Conservation (phyloP, 2,329 filamentous ascomycete genomes). For the Calonectria hongkongensis region DNA sequence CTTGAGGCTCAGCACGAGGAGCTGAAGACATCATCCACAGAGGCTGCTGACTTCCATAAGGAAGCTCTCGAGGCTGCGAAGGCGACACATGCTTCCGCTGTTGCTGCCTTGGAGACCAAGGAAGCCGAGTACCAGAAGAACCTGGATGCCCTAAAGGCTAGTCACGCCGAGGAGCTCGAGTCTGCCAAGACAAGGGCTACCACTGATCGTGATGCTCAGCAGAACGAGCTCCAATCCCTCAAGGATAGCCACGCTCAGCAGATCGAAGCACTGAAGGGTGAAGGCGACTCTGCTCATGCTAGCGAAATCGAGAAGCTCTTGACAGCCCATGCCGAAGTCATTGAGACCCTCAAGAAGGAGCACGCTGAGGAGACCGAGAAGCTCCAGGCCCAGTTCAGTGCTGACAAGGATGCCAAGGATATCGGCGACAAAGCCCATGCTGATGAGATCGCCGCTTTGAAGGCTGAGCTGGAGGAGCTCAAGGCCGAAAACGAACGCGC, state of each 20-base stretch:
- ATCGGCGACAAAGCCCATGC: conserved; percentile 58
- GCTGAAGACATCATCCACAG: conserved; percentile 61
- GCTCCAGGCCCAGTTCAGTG: conserved; percentile 55
- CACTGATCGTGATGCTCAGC: conserved; percentile 68
- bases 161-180: conserved; percentile 76
- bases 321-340: conserved; percentile 64
- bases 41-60: conserved; percentile 62
- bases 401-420: conserved; percentile 58
- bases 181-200: conserved; percentile 71
- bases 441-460: conserved; percentile 60
- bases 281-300: conserved; percentile 63
- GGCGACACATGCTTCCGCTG: conserved; percentile 65
- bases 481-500: conserved; percentile 66
- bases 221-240: conserved; percentile 72
- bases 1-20: conserved; percentile 75
- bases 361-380: conserved; percentile 62
- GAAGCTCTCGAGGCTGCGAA: conserved; percentile 66
- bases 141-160: conserved; percentile 73
- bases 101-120: conserved; percentile 69
- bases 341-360: conserved; percentile 66
- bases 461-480: conserved; percentile 68
- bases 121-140: conserved; percentile 72
- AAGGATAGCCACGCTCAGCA: conserved; percentile 73
- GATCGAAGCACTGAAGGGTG: conserved; percentile 65
- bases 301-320: conserved; percentile 66